Evolutionary conservation across 805 yeast genomes (phyloP).

Genomic region (Metschnikowia kofuensis): DNA sequence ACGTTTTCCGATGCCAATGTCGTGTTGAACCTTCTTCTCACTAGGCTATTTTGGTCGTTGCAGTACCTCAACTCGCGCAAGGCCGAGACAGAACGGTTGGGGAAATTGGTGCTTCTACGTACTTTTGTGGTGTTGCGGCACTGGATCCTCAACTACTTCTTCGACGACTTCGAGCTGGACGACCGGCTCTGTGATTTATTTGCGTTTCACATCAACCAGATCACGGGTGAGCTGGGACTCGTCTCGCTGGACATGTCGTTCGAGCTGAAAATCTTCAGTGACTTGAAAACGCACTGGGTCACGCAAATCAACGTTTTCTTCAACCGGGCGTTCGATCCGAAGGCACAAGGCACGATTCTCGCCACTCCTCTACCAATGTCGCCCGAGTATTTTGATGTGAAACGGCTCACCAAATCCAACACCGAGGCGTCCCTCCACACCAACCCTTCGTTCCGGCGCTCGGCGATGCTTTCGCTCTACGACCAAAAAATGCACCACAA

Average conservation of each 20-base stretch:
- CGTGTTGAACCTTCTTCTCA: constrained; percentile 57
- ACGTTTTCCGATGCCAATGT: constrained; percentile 58
- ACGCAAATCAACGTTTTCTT: constrained; percentile 32
- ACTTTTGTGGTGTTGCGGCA: constrained; percentile 85
- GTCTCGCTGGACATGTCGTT: constrained; percentile 27
- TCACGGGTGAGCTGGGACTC: constrained; percentile 30
- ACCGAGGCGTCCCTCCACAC: constrained; percentile 41
- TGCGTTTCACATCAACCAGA: constrained; percentile 46
- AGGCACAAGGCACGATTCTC: constrained; percentile 14
- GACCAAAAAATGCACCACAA: constrained; percentile 36
- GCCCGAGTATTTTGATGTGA: constrained; percentile 21
- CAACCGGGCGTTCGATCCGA: constrained; percentile 23
- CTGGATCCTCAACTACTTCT: constrained; percentile 85
- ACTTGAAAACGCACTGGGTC: constrained; percentile 43
- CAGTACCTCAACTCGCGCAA: constrained; percentile 34
- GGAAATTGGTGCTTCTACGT: constrained; percentile 68
- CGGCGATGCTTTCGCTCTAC: constrained; percentile 45
- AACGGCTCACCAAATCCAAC: constrained; percentile 28
- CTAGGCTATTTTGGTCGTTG: constrained; percentile 73
- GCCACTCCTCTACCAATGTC: constrained; percentile 25
- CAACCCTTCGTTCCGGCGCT: constrained; percentile 42
- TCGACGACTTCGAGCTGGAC: constrained; percentile 62
- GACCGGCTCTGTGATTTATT: constrained; percentile 39
- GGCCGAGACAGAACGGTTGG: constrained; percentile 38
- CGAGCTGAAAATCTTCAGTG: constrained; percentile 35